These are phyloP conservation scores for Phlebopus sp. DNA, from an alignment of 1,284 basidiomycete species.

Conservation along the genomic window DNA sequence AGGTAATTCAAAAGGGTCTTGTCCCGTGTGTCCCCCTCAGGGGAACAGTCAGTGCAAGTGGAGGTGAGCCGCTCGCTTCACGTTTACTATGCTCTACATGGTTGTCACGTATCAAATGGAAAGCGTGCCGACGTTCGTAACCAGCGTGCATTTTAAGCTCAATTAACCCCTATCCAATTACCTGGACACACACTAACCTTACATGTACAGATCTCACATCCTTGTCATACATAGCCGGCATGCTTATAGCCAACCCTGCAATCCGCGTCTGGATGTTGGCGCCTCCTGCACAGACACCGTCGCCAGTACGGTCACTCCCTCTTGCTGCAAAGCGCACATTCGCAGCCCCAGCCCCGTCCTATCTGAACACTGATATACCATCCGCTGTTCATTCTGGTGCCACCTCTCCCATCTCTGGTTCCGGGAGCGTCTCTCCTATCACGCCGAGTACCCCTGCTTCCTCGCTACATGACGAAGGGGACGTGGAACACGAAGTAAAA, in stretches of 20 bases:
- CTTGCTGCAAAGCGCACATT: constrained; percentile 2
- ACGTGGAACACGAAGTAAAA: constrained; percentile 2
- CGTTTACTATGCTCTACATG: background rate
- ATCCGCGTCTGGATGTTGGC: constrained; percentile 56
- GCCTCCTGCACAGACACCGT: constrained; percentile 6
- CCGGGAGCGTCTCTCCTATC: constrained; percentile 16
- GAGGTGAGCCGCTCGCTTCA: constrained; percentile 45
- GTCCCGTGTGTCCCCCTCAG: constrained; percentile 83
- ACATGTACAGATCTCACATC: constrained; percentile 59
- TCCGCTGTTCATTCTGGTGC: constrained; percentile 7
- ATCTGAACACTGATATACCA: background rate
- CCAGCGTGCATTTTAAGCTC: background rate
- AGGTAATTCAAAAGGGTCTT: constrained; percentile 70
- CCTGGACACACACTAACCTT: background rate
- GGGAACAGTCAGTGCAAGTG: constrained; percentile 80
- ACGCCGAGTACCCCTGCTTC: constrained; percentile 31
- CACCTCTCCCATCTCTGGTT: constrained; percentile 19
- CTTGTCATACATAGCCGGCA: constrained; percentile 82
- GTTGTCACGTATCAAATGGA: too few species aligned
- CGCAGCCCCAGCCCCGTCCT: constrained; percentile 1
- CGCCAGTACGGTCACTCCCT: background rate
- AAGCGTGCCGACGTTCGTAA: too few species aligned
- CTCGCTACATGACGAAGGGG: constrained; percentile 22
- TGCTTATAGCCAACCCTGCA: constrained; percentile 76
- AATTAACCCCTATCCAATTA: background rate